A percentile compares a stretch with the other conserved stretches of the same genome.
Evolutionary conservation across 2,329 filamentous ascomycete species (phyloP).

Genomic region (Geosmithia flava): DNA sequence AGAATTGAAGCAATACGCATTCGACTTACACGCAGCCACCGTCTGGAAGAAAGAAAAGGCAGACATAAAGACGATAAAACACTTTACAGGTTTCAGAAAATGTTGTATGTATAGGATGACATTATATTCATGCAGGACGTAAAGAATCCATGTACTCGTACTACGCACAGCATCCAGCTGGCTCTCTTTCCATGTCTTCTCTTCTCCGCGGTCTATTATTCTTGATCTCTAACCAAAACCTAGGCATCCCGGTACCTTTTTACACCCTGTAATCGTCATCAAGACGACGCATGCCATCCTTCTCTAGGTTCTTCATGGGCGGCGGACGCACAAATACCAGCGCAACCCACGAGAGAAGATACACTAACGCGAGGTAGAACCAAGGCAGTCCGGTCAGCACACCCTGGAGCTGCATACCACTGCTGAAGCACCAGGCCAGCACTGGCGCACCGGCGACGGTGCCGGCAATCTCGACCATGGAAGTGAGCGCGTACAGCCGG

Average conservation of each 20-base stretch:
- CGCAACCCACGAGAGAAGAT: conserved; percentile 10
- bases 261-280: neutral
- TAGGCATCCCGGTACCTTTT: conserved; percentile 2
- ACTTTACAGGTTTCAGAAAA: too few relatives aligned
- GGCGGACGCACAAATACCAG: conserved; percentile 16
- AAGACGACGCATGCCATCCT: neutral
- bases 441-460: conserved; percentile 26
- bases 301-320: conserved; percentile 11
- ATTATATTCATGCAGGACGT: too few relatives aligned
- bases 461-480: conserved; percentile 24
- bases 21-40: too few relatives aligned
- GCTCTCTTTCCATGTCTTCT: too few relatives aligned
- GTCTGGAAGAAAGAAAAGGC: too few relatives aligned
- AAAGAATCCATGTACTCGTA: too few relatives aligned
- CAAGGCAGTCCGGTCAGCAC: conserved; percentile 25
- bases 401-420: conserved; percentile 20
- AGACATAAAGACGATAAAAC: too few relatives aligned
- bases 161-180: too few relatives aligned
- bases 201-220: too few relatives aligned
- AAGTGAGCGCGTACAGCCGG: conserved; percentile 25
- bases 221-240: too few relatives aligned
- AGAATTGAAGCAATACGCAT: too few relatives aligned
- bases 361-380: conserved; percentile 22
- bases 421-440: conserved; percentile 23
- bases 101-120: too few relatives aligned